These are phyloP conservation scores for Kazachstania sp. DNA, from an alignment of 1,139 yeast species.

Conservation along the genomic window DNA sequence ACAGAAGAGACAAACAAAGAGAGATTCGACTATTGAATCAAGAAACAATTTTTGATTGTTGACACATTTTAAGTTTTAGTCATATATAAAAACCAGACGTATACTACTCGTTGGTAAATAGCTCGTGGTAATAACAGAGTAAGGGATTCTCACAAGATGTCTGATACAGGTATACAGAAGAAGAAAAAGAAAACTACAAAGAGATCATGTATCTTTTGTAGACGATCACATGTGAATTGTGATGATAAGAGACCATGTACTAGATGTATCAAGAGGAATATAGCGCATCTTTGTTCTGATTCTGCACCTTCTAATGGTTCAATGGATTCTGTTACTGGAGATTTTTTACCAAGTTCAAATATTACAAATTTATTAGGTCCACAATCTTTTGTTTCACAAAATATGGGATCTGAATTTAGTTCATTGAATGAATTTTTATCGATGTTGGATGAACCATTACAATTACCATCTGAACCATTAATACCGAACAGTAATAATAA, in stretches of 20 bases:
- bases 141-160: constrained; percentile 31
- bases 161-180: constrained; percentile 19
- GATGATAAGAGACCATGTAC: constrained; percentile 81
- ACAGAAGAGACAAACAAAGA: too few species aligned
- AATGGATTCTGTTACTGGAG: not conserved
- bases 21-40: too few species aligned
- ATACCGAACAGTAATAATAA: not conserved
- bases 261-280: constrained; percentile 78
- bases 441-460: constrained; percentile 79
- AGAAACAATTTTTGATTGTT: too few species aligned
- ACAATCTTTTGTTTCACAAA: constrained; percentile 76
- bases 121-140: constrained; percentile 3
- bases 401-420: constrained; percentile 88
- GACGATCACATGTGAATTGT: constrained; percentile 92
- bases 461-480: constrained; percentile 7
- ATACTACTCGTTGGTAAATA: too few species aligned
- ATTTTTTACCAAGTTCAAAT: not conserved
- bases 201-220: constrained; percentile 82
- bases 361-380: constrained; percentile 13
- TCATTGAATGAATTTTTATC: constrained; percentile 83
- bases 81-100: too few species aligned
- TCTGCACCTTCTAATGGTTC: not conserved
- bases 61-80: too few species aligned
- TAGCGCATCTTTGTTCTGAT: constrained; percentile 83
- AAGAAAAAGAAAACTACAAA: constrained; percentile 16